Evolutionary conservation across 805 yeast genomes (phyloP).

Genomic region (Cyberlindnera euphorbiiphila): DNA sequence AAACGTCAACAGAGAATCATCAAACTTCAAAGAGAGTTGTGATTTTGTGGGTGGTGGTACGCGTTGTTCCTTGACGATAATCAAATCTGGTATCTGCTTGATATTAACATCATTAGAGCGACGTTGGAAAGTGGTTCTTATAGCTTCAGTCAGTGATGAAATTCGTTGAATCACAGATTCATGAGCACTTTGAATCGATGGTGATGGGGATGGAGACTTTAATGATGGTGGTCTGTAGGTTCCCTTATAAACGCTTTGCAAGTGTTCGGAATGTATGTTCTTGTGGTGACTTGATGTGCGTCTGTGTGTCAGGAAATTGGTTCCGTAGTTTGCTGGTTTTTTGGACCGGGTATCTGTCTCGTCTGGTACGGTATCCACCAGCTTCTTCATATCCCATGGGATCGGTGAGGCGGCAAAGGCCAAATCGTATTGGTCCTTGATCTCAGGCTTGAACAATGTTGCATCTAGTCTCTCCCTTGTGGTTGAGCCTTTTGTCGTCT

Average conservation of each 20-base stretch:
- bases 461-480: conserved; percentile 14
- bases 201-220: conserved; percentile 24
- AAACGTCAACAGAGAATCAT: conserved; percentile 28
- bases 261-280: conserved; percentile 22
- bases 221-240: conserved; percentile 33
- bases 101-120: conserved; percentile 3
- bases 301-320: conserved; percentile 25
- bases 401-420: conserved; percentile 23
- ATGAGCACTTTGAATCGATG: conserved; percentile 8
- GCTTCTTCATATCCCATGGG: conserved; percentile 19
- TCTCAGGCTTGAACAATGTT: conserved; percentile 13
- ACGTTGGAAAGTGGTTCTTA: conserved; percentile 4
- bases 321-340: conserved; percentile 33
- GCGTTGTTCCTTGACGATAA: conserved; percentile 20
- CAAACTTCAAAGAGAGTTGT: conserved; percentile 22
- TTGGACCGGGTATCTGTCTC: neutral
- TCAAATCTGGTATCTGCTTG: conserved; percentile 10
- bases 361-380: neutral
- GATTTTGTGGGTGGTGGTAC: conserved; percentile 21
- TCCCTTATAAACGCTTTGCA: conserved; percentile 33
- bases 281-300: neutral
- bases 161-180: conserved; percentile 9
- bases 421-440: conserved; percentile 15
- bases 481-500: conserved; percentile 5
- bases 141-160: conserved; percentile 6